Evolutionary conservation across 129 eudicot genomes (phyloP).

Genomic region (Flaveria brownii): DNA sequence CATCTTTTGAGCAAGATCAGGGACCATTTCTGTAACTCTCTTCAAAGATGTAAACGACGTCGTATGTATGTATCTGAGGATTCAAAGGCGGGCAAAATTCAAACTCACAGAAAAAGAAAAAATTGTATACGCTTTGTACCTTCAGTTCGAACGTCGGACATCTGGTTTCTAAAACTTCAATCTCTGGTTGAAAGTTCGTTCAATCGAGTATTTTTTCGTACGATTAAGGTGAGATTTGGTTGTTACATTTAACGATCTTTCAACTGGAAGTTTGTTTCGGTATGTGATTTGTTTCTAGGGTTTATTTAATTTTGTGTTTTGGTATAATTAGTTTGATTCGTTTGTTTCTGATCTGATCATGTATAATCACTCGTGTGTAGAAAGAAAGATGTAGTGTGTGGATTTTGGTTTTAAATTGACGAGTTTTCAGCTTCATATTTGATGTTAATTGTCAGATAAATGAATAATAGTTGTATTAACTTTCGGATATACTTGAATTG

Average conservation of each 20-base stretch:
- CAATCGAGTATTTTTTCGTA: conserved; percentile 2
- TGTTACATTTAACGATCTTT: not conserved
- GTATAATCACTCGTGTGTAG: not conserved
- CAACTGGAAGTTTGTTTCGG: not conserved
- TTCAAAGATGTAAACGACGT: not conserved
- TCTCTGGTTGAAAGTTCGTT: not conserved
- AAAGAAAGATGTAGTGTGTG: not conserved
- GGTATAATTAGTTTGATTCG: not conserved
- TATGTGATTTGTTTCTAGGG: conserved; percentile 23
- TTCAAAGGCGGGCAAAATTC: conserved; percentile 27
- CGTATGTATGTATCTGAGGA: not conserved
- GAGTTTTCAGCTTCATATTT: not conserved
- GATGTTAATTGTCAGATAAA: not conserved
- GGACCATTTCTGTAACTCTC: conserved; percentile 12
- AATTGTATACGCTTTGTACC: conserved; percentile 14
- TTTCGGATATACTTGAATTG: conserved; percentile 8
- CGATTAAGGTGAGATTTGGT: conserved; percentile 19
- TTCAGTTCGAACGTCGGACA: conserved; percentile 6
- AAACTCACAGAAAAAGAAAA: conserved; percentile 16
- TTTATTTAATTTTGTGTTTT: not conserved
- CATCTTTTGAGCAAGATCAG: not conserved
- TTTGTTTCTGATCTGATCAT: not conserved
- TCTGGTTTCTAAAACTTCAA: conserved; percentile 15
- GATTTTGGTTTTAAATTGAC: not conserved
- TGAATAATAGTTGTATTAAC: not conserved